phyloP scores from a whole-genome alignment of 2,329 filamentous ascomycete species.

The Colletotrichum limetticola region DNA sequence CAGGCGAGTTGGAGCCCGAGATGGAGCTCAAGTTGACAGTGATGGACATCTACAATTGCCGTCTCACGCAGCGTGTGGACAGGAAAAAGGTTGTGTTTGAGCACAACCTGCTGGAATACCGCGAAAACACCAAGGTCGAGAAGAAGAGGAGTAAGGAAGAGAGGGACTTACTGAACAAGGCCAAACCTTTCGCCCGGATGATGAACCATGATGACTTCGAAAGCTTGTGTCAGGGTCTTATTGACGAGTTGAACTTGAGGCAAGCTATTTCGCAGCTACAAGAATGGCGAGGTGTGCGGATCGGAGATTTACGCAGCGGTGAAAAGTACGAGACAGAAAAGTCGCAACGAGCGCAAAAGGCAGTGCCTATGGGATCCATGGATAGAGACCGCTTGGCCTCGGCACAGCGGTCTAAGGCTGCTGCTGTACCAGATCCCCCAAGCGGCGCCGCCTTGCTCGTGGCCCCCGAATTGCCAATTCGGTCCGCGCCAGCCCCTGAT shows the following conservation, averaged over 20 bases:
- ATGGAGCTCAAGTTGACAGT: slow-evolving; percentile 98
- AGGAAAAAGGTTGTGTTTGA: slow-evolving; percentile 98
- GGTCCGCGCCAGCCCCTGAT: slow-evolving; percentile 53
- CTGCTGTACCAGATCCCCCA: slow-evolving; percentile 71
- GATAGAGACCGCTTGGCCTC: slow-evolving; percentile 83
- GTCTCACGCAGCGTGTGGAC: slow-evolving; percentile 89
- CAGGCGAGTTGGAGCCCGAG: slow-evolving; percentile 90
- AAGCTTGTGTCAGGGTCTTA: slow-evolving; percentile 82
- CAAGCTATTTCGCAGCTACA: slow-evolving; percentile 91
- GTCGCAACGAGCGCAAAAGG: slow-evolving; percentile 75
- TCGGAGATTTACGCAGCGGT: slow-evolving; percentile 85
- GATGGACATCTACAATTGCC: slow-evolving; percentile 97
- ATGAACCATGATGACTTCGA: slow-evolving; percentile 96
- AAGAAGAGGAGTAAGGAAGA: slow-evolving; percentile 98
- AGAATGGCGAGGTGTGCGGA: slow-evolving; percentile 89
- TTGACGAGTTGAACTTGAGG: slow-evolving; percentile 91
- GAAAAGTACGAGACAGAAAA: slow-evolving; percentile 96
- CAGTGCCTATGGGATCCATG: slow-evolving; percentile 80
- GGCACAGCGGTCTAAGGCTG: slow-evolving; percentile 75
- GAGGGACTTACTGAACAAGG: slow-evolving; percentile 88
- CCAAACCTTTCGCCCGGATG: slow-evolving; percentile 95
- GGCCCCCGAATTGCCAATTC: slow-evolving; percentile 80
- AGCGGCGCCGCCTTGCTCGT: slow-evolving; percentile 81
- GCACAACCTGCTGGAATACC: slow-evolving; percentile 91
- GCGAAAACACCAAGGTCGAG: slow-evolving; percentile 88